phyloP scores from a whole-genome alignment of 129 eudicot genomes.

The Flaveria sonorensis region DNA sequence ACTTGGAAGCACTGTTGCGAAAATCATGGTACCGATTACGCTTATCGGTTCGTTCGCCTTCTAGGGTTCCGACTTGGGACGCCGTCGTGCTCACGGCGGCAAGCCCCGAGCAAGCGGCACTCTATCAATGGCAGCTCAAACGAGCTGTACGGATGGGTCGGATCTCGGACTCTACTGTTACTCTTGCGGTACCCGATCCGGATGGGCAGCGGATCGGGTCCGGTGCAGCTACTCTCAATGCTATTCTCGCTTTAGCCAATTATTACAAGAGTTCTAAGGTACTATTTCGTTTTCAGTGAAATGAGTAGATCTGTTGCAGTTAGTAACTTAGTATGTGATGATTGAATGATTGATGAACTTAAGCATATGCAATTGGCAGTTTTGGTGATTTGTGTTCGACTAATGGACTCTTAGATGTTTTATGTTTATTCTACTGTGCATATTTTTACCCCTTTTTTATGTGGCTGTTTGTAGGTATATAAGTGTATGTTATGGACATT shows the following conservation, averaged over 20 bases:
- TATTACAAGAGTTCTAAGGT: slow-evolving; percentile 49
- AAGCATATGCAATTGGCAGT: not conserved
- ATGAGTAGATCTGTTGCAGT: not conserved
- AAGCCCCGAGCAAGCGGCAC: slow-evolving; percentile 91
- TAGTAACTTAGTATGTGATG: not conserved
- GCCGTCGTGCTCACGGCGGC: slow-evolving; percentile 91
- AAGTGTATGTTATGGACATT: no score
- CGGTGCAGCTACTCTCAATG: slow-evolving; percentile 91
- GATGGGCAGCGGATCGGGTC: slow-evolving; percentile 88
- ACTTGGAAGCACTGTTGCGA: slow-evolving; percentile 47
- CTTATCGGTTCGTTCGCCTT: slow-evolving; percentile 71
- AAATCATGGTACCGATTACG: slow-evolving; percentile 88
- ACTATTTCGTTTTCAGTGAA: not conserved
- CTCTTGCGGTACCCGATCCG: slow-evolving; percentile 93
- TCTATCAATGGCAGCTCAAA: slow-evolving; percentile 78
- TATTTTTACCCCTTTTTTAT: not conserved
- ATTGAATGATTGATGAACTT: not conserved
- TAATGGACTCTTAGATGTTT: not conserved
- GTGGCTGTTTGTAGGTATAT: not conserved
- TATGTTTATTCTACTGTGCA: not conserved
- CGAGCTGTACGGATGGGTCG: slow-evolving; percentile 86
- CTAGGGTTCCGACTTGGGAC: slow-evolving; percentile 92
- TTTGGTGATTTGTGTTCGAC: slow-evolving; percentile 11
- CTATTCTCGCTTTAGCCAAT: slow-evolving; percentile 57
- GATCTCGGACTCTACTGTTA: slow-evolving; percentile 67